phyloP scores from a whole-genome alignment of 768 basidiomycete species.

The Hemileccinum rubropunctum region DNA sequence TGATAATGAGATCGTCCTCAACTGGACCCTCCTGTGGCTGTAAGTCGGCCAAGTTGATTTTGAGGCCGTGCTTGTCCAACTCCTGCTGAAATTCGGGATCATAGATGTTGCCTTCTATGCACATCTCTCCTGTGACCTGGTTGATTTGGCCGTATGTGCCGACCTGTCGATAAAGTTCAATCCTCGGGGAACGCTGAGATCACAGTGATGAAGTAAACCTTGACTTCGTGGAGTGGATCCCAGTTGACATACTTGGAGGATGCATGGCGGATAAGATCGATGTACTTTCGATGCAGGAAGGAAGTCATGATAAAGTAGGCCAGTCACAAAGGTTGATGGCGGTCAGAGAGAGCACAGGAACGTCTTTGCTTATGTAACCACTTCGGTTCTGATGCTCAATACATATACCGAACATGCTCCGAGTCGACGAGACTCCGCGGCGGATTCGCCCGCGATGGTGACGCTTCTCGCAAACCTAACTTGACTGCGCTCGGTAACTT shows the following conservation, averaged over 20 bases:
- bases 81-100: constrained; percentile 19
- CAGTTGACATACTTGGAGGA: constrained; percentile 39
- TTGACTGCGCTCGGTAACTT: too few species aligned
- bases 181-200: background rate
- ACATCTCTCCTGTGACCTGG: constrained; percentile 29
- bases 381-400: too few species aligned
- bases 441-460: too few species aligned
- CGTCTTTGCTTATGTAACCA: background rate
- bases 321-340: background rate
- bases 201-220: constrained; percentile 14
- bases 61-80: constrained; percentile 11
- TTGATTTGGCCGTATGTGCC: constrained; percentile 36
- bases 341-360: background rate
- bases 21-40: constrained; percentile 13
- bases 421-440: too few species aligned
- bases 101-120: constrained; percentile 35
- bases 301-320: constrained; percentile 3
- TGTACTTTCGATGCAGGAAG: constrained; percentile 29
- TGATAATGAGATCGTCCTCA: constrained; percentile 25
- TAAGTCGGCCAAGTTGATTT: constrained; percentile 14
- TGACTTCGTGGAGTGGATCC: constrained; percentile 30
- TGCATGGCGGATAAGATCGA: constrained; percentile 31
- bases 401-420: too few species aligned
- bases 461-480: too few species aligned
- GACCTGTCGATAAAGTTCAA: constrained; percentile 23